phyloP scores from a whole-genome alignment of 805 yeast genomes.

The Pichia eremophila region DNA sequence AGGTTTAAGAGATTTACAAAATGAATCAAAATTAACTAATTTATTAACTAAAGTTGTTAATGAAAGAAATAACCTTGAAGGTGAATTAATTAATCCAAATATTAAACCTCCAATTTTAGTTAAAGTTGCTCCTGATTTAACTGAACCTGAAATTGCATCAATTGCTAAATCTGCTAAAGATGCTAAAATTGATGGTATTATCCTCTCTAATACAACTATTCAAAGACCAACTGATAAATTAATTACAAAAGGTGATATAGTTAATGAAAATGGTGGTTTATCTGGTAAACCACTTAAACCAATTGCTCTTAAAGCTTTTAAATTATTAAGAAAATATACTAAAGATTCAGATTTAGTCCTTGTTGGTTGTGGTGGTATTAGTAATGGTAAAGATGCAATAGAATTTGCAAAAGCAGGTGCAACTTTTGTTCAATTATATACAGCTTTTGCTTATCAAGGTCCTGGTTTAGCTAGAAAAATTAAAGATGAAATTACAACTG shows the following conservation, averaged over 20 bases:
- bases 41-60: slow-evolving; percentile 58
- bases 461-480: slow-evolving; percentile 69
- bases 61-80: slow-evolving; percentile 49
- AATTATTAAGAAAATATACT: slow-evolving; percentile 62
- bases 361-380: slow-evolving; percentile 92
- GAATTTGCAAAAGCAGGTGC: slow-evolving; percentile 95
- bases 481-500: slow-evolving; percentile 47
- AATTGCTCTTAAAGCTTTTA: slow-evolving; percentile 61
- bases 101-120: slow-evolving; percentile 73
- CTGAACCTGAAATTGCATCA: slow-evolving; percentile 68
- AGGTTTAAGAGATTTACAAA: slow-evolving; percentile 81
- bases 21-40: slow-evolving; percentile 59
- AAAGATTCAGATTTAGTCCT: slow-evolving; percentile 66
- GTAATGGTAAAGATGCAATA: slow-evolving; percentile 77
- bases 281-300: slow-evolving; percentile 91
- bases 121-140: slow-evolving; percentile 88
- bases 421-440: slow-evolving; percentile 75
- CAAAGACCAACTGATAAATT: slow-evolving; percentile 58
- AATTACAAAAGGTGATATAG: slow-evolving; percentile 38
- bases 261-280: slow-evolving; percentile 71
- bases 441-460: slow-evolving; percentile 87
- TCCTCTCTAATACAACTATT: slow-evolving; percentile 86
- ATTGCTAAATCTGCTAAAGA: slow-evolving; percentile 73
- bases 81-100: slow-evolving; percentile 30
- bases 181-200: slow-evolving; percentile 82